These are phyloP conservation scores for Mrakiaceae sp. DNA, from an alignment of 1,284 basidiomycete species.

Conservation along the genomic window DNA sequence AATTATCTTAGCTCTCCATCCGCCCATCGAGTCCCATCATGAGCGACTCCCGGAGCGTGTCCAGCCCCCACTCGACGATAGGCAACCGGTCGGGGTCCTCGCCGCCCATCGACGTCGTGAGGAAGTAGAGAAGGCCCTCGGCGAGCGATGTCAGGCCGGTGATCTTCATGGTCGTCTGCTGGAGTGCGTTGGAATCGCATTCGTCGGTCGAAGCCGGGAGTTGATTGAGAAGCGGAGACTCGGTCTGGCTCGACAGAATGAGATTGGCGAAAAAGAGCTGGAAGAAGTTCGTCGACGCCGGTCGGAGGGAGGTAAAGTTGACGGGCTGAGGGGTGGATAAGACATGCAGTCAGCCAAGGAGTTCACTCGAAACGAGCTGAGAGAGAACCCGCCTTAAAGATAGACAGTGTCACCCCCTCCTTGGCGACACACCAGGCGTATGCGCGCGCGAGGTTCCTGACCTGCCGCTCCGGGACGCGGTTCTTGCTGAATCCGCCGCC, in stretches of 20 bases:
- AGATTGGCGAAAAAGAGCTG: constrained; percentile 53
- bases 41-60: constrained; percentile 55
- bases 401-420: constrained; percentile 54
- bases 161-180: constrained; percentile 60
- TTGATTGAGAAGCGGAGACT: constrained; percentile 43
- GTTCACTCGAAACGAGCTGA: not conserved
- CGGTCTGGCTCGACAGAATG: constrained; percentile 59
- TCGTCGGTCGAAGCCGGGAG: constrained; percentile 34
- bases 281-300: constrained; percentile 54
- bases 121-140: constrained; percentile 57
- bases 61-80: constrained; percentile 50
- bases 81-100: constrained; percentile 30
- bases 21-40: constrained; percentile 20
- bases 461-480: constrained; percentile 49
- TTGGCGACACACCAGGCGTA: constrained; percentile 78
- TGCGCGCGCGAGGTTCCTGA: constrained; percentile 56
- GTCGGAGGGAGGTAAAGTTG: constrained; percentile 63
- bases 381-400: constrained; percentile 58
- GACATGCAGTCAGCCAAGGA: not conserved
- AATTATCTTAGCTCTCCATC: not conserved
- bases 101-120: constrained; percentile 41
- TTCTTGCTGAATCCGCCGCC: constrained; percentile 35
- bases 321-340: constrained; percentile 49
- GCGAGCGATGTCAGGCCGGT: constrained; percentile 49
- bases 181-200: constrained; percentile 47